Conservation (phyloP, 371 early-diverging fungal genomes). For the Dichotomocladium elegans region DNA sequence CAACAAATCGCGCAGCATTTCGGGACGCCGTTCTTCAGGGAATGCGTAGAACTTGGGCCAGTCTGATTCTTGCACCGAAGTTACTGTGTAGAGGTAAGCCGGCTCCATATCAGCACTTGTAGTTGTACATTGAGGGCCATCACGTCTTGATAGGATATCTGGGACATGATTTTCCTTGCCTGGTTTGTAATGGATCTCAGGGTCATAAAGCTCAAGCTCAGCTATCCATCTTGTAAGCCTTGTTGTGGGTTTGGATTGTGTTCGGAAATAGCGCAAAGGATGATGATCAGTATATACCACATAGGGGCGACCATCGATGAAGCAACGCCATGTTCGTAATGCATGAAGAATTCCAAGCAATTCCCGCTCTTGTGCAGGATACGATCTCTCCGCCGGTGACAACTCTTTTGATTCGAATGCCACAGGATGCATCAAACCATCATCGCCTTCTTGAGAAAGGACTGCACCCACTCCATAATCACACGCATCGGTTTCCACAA, state of each 20-base stretch:
- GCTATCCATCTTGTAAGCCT: constrained; percentile 11
- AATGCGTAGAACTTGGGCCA: constrained; percentile 2
- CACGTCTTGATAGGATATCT: constrained; percentile 15
- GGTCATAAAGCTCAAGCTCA: constrained; percentile 15
- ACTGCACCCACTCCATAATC: constrained; percentile 28
- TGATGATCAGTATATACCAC: constrained; percentile 22
- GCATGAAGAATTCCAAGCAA: constrained; percentile 30
- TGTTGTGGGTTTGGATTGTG: constrained; percentile 11
- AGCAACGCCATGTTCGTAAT: constrained; percentile 26
- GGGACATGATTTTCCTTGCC: constrained; percentile 23
- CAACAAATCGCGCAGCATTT: not conserved
- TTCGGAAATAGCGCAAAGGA: constrained; percentile 13
- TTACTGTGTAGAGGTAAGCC: constrained; percentile 5
- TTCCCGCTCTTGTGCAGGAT: constrained; percentile 39
- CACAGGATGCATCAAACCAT: constrained; percentile 37
- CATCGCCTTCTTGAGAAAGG: constrained; percentile 11
- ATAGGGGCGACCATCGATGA: constrained; percentile 19
- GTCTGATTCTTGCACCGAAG: not conserved
- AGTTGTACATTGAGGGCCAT: not conserved
- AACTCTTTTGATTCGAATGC: constrained; percentile 16
- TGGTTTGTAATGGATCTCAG: constrained; percentile 22
- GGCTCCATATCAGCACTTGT: not conserved
- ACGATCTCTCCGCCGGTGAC: constrained; percentile 1
- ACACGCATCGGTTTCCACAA: constrained; percentile 31
- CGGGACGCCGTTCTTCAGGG: not conserved